phyloP scores from a whole-genome alignment of 345 rosid species.

The Cardamine resedifolia region DNA sequence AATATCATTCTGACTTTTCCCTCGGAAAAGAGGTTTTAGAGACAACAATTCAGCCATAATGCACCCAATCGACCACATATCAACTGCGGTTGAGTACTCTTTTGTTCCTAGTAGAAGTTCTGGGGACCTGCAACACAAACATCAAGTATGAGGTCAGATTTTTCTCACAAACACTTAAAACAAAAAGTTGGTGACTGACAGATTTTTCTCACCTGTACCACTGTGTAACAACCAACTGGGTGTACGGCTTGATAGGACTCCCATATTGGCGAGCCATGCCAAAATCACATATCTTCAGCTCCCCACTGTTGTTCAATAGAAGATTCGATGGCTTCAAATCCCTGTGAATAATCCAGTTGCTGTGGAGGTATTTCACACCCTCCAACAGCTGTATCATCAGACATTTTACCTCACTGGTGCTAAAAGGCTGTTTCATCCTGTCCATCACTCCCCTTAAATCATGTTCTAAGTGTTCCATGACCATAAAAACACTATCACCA shows the following conservation, averaged over 20 bases:
- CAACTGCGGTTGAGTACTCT: slow-evolving; percentile 77
- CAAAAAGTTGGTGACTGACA: not conserved
- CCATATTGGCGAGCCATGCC: slow-evolving; percentile 90
- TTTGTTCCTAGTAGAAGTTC: slow-evolving; percentile 79
- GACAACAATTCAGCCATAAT: slow-evolving; percentile 86
- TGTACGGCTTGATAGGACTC: slow-evolving; percentile 75
- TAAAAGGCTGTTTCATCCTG: slow-evolving; percentile 70
- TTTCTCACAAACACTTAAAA: not conserved
- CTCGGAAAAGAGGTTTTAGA: slow-evolving; percentile 65
- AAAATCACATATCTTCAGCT: slow-evolving; percentile 78
- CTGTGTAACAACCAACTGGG: slow-evolving; percentile 72
- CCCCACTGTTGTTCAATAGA: slow-evolving; percentile 74
- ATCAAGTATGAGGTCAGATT: slow-evolving; percentile 14
- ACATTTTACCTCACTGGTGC: slow-evolving; percentile 87
- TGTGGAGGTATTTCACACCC: slow-evolving; percentile 82
- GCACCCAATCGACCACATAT: slow-evolving; percentile 96
- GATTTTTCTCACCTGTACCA: slow-evolving; percentile 71
- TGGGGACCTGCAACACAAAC: slow-evolving; percentile 63
- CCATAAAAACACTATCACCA: slow-evolving; percentile 69
- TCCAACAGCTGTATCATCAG: slow-evolving; percentile 80
- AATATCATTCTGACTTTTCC: slow-evolving; percentile 54
- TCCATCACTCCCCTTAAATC: slow-evolving; percentile 78
- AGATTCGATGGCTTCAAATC: slow-evolving; percentile 88
- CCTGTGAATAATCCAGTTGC: slow-evolving; percentile 90
- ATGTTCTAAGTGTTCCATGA: slow-evolving; percentile 93